phyloP scores from a whole-genome alignment of 2,329 filamentous ascomycete species.

The Zopfia rhizophila region DNA sequence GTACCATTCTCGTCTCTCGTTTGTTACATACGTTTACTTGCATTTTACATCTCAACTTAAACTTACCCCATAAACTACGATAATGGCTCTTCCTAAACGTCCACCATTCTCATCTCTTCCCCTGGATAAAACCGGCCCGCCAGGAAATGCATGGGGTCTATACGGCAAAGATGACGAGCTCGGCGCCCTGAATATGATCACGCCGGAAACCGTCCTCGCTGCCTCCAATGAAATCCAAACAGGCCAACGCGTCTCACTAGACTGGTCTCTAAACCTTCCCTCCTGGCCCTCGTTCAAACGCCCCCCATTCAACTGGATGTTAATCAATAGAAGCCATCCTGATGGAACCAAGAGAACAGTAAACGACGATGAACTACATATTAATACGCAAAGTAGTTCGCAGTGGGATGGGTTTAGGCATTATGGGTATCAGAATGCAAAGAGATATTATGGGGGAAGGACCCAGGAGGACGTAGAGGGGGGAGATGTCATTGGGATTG shows the following conservation, averaged over 20 bases:
- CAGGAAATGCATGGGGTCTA: constrained; percentile 67
- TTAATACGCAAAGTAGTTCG: constrained; percentile 52
- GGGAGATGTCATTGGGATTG: constrained; percentile 54
- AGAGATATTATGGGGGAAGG: constrained; percentile 56
- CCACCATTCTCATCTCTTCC: constrained; percentile 61
- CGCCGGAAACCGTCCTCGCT: constrained; percentile 54
- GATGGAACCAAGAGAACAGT: constrained; percentile 41
- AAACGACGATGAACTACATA: constrained; percentile 50
- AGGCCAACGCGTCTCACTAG: constrained; percentile 50
- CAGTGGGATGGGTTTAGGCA: constrained; percentile 56
- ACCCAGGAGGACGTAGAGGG: constrained; percentile 52
- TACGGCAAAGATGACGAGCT: constrained; percentile 63
- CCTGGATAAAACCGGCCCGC: constrained; percentile 60
- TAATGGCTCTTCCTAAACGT: no score
- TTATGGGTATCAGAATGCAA: constrained; percentile 55
- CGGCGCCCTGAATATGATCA: constrained; percentile 67
- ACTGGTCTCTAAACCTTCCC: constrained; percentile 55
- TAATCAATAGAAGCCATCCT: constrained; percentile 38
- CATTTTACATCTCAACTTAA: no score
- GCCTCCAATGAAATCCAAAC: constrained; percentile 59
- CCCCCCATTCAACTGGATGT: constrained; percentile 40
- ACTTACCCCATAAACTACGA: no score
- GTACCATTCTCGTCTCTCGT: no score
- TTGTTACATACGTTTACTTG: no score
- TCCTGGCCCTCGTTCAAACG: constrained; percentile 50